phyloP scores from a whole-genome alignment of 306 rosid genomes.

The Myrica gale region DNA sequence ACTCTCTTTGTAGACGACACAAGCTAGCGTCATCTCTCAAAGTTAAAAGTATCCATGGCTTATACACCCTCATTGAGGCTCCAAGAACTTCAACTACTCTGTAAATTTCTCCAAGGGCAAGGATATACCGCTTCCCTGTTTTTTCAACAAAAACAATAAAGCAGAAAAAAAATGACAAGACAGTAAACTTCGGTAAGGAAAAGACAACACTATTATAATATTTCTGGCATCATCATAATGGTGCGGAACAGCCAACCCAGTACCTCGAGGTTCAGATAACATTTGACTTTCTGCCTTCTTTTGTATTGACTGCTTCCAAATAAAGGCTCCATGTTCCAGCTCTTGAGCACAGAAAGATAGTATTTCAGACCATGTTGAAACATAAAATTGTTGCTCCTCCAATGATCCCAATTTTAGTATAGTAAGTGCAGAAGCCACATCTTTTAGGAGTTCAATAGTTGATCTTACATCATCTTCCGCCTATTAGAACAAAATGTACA shows the following conservation, averaged over 20 bases:
- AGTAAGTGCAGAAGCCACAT: conserved; percentile 50
- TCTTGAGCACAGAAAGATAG: conserved; percentile 63
- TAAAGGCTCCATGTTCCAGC: conserved; percentile 68
- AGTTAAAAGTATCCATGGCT: conserved; percentile 64
- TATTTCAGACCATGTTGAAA: conserved; percentile 64
- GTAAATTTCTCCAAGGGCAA: conserved; percentile 82
- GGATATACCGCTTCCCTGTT: conserved; percentile 60
- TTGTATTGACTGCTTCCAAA: conserved; percentile 68
- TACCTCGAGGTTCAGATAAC: conserved; percentile 67
- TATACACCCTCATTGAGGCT: conserved; percentile 63
- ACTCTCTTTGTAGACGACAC: conserved; percentile 54
- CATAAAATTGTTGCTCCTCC: conserved; percentile 66
- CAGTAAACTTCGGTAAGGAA: background rate
- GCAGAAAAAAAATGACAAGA: conserved; percentile 11
- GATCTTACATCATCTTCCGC: conserved; percentile 66
- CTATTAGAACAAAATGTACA: conserved; percentile 44
- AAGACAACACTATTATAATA: background rate
- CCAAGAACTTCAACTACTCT: conserved; percentile 67
- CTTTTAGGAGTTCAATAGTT: conserved; percentile 68
- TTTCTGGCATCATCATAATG: conserved; percentile 11
- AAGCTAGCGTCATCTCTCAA: conserved; percentile 42
- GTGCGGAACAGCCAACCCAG: conserved; percentile 28
- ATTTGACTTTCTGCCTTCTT: conserved; percentile 50
- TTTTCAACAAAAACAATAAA: conserved; percentile 21
- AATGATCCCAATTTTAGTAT: conserved; percentile 62